Evolutionary conservation across 2,329 filamentous ascomycete genomes (phyloP), one percentile per base, ranked within the genome.

Genomic region (Metarhizium guizhouense): DNA sequence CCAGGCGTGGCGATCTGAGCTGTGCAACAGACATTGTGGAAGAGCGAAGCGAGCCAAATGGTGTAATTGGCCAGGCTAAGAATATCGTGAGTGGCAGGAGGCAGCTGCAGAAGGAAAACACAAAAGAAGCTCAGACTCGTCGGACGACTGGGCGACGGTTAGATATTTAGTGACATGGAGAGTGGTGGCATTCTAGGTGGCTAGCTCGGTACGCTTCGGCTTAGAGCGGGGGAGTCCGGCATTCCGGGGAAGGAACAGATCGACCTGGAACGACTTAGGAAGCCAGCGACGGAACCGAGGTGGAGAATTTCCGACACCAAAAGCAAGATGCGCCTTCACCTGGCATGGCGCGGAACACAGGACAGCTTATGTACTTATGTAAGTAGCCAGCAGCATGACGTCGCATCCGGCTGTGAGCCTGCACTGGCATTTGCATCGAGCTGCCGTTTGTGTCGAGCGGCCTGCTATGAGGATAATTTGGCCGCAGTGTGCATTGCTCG

Each of bases 131-230:
- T 4, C 29, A 47, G n/a, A 32, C 13, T 48, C 36, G 36, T 16
- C 20, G 20, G 43, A 49, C 47, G 50, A 40, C 34, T 38, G 38
- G 47, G 38, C 47, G 40, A 25, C 52, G 47, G 30, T 43, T 34
- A 18, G 42, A 18, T 47, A 51, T 30, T 59, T 54, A 49, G 52
- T 51, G 52, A n/a, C n/a, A n/a, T n/a, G n/a, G n/a, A n/a, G 51
- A 57, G 54, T 32, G 36, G 50, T 34, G 48, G 51, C 49, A 49
- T 32, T 32, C 36, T 18, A n/a, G 52, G 40, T 30, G 51, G 53
- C 25, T 38, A 54, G 57, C 60, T 70, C 70, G 70, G 70, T 63
- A 64, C 64, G 63, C 67, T 62, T 73, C 70, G 70, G 70, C 70
- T 72, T 71, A 65, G 62, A 62, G 64, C 62, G 67, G 66, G 42